A percentile compares a stretch with the other conserved stretches of the same genome.
Conservation (phyloP, 1,139 yeast genomes). For the Yamadazyma siamensis region DNA sequence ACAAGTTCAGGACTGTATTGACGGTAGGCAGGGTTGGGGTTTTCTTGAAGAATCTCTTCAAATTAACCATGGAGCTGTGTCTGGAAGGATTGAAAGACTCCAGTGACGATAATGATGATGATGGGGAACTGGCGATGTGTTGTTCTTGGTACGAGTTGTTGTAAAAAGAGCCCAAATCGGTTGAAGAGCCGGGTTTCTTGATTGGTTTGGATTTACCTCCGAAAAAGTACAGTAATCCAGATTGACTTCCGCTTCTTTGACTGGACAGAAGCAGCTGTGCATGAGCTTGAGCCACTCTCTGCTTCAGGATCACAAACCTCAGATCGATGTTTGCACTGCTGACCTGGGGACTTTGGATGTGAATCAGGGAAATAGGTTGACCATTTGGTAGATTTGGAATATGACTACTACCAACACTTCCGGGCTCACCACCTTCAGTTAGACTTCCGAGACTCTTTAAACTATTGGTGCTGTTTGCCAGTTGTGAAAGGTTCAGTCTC, state of each 20-base stretch:
- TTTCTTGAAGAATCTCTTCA: slow-evolving; percentile 59
- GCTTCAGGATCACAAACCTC: slow-evolving; percentile 69
- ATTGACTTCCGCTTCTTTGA: slow-evolving; percentile 42
- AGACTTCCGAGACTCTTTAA: slow-evolving; percentile 15
- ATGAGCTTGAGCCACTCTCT: slow-evolving; percentile 52
- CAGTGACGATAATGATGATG: slow-evolving; percentile 36
- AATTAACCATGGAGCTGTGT: slow-evolving; percentile 75
- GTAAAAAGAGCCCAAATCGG: slow-evolving; percentile 46
- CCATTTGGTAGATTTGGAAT: slow-evolving; percentile 50
- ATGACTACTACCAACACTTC: slow-evolving; percentile 16
- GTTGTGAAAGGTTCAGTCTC: slow-evolving; percentile 19
- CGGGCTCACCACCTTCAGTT: slow-evolving; percentile 7
- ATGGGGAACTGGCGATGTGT: slow-evolving; percentile 32
- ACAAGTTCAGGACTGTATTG: slow-evolving; percentile 35
- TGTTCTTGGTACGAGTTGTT: slow-evolving; percentile 38
- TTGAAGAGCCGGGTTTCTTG: slow-evolving; percentile 30
- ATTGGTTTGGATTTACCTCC: slow-evolving; percentile 30
- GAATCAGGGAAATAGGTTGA: slow-evolving; percentile 57
- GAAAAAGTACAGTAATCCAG: slow-evolving; percentile 49
- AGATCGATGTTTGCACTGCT: slow-evolving; percentile 57
- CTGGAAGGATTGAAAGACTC: slow-evolving; percentile 36
- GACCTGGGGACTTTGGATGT: slow-evolving; percentile 69
- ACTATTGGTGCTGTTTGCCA: slow-evolving; percentile 16
- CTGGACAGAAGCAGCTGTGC: slow-evolving; percentile 28
- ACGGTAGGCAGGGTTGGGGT: slow-evolving; percentile 28